Percentiles rank a stretch among this genome's conserved stretches.
phyloP scores from a whole-genome alignment of 495 filamentous ascomycete species.

The Neurospora pannonica region DNA sequence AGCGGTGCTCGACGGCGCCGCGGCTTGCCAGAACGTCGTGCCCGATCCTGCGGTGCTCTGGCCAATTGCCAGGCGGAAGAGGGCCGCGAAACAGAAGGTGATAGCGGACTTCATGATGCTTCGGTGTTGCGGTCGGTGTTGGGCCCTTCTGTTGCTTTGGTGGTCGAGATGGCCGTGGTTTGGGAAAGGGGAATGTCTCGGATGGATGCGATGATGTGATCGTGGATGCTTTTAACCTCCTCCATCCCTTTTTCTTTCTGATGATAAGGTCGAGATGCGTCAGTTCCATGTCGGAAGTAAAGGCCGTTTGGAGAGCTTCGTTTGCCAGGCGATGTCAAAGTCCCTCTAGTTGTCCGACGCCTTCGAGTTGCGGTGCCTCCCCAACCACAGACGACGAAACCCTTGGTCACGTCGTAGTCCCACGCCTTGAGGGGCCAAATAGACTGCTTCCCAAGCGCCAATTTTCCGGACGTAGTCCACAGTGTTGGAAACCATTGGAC shows the following conservation, averaged over 20 bases:
- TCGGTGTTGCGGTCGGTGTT: neutral
- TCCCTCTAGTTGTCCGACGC: neutral
- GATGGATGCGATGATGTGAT: neutral
- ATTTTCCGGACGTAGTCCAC: neutral
- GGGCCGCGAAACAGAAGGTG: neutral
- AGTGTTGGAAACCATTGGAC: neutral
- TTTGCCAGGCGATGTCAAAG: neutral
- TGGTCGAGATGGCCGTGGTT: neutral
- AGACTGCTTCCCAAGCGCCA: neutral
- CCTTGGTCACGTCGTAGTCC: neutral
- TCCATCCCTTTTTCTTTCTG: neutral
- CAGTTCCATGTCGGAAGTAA: neutral
- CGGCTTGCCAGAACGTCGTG: constrained; percentile 1
- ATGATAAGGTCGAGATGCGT: neutral
- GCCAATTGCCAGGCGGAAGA: constrained; percentile 3
- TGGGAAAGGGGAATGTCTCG: neutral
- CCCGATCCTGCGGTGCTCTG: constrained; percentile 3
- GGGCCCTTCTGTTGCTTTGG: neutral
- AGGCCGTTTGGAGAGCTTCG: neutral
- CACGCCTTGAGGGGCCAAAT: neutral
- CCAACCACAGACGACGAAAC: neutral
- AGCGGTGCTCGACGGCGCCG: neutral
- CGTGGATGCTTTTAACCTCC: neutral
- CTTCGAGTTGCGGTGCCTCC: neutral
- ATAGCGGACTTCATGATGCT: neutral